phyloP scores from a whole-genome alignment of 768 basidiomycete genomes.

The Harrya chromipes region DNA sequence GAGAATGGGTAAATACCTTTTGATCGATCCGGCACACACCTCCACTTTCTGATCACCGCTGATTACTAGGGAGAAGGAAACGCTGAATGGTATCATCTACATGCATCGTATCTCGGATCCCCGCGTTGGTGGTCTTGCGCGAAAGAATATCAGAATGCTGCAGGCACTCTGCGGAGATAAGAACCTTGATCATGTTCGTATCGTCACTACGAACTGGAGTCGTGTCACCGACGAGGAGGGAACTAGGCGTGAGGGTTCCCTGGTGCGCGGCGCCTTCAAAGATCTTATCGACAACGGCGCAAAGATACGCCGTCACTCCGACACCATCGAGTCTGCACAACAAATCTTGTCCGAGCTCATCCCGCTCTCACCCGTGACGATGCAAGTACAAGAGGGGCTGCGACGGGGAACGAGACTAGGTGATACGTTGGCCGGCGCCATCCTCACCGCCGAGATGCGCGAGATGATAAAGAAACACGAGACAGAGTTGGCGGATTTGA shows the following conservation, averaged over 20 bases:
- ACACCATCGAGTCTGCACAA: conserved; percentile 38
- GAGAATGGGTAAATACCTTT: background rate
- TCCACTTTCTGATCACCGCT: background rate
- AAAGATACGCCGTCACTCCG: conserved; percentile 36
- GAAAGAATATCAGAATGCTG: conserved; percentile 42
- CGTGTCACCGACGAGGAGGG: conserved; percentile 28
- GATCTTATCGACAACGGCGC: conserved; percentile 41
- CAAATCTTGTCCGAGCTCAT: conserved; percentile 39
- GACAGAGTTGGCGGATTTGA: conserved; percentile 39
- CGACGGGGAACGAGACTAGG: conserved; percentile 38
- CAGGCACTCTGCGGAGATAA: conserved; percentile 44
- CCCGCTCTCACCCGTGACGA: conserved; percentile 31
- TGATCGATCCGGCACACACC: no score
- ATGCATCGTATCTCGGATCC: conserved; percentile 43
- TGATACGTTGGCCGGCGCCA: conserved; percentile 46
- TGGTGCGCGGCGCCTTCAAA: conserved; percentile 41
- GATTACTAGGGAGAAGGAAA: conserved; percentile 3
- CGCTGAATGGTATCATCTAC: conserved; percentile 43
- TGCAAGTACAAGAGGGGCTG: conserved; percentile 48
- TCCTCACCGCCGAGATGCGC: conserved; percentile 38
- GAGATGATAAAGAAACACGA: conserved; percentile 37
- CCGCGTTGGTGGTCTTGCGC: conserved; percentile 40
- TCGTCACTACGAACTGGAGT: conserved; percentile 49
- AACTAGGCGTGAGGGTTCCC: conserved; percentile 23
- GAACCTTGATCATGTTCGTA: conserved; percentile 40